A percentile compares a stretch with the other conserved stretches of the same genome.
Conservation (phyloP, 768 basidiomycete species). For the Leccinum uliginosum region DNA sequence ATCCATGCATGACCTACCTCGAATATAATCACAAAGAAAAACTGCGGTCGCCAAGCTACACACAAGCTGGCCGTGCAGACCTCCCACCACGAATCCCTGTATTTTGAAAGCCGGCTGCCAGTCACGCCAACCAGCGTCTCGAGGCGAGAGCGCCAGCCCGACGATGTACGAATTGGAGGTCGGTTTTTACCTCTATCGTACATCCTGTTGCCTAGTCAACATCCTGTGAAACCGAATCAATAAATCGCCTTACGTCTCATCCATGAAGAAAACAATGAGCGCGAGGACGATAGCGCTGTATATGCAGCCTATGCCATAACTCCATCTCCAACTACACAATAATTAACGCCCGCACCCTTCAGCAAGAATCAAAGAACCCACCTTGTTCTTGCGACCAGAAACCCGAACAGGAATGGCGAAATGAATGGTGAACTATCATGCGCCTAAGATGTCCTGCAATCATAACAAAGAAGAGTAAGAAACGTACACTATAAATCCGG, state of each 20-base stretch:
- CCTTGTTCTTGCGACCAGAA: constrained; percentile 25
- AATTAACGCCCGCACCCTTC: neutral
- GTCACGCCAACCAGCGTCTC: constrained; percentile 48
- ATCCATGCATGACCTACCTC: constrained; percentile 26
- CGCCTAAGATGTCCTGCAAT: constrained; percentile 19
- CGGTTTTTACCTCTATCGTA: constrained; percentile 43
- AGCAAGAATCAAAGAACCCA: no score
- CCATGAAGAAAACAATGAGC: constrained; percentile 43
- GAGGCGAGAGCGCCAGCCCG: constrained; percentile 37
- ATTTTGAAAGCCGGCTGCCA: constrained; percentile 41
- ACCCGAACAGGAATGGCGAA: constrained; percentile 29
- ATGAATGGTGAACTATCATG: constrained; percentile 29
- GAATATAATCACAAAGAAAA: constrained; percentile 36
- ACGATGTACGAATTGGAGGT: constrained; percentile 22
- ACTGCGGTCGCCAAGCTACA: constrained; percentile 48
- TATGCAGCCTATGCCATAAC: constrained; percentile 49
- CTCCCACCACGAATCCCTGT: constrained; percentile 39
- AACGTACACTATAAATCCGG: constrained; percentile 50
- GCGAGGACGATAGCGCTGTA: constrained; percentile 43
- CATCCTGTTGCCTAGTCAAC: constrained; percentile 31
- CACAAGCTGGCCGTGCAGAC: constrained; percentile 31
- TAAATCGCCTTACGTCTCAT: constrained; percentile 42
- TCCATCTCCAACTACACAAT: constrained; percentile 41
- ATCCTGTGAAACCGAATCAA: neutral
- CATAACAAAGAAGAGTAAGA: constrained; percentile 27